Evolutionary conservation across 78 protist genomes (phyloP), one percentile per base, ranked within the genome.

Genomic region (Dictyostelium intermedium): DNA sequence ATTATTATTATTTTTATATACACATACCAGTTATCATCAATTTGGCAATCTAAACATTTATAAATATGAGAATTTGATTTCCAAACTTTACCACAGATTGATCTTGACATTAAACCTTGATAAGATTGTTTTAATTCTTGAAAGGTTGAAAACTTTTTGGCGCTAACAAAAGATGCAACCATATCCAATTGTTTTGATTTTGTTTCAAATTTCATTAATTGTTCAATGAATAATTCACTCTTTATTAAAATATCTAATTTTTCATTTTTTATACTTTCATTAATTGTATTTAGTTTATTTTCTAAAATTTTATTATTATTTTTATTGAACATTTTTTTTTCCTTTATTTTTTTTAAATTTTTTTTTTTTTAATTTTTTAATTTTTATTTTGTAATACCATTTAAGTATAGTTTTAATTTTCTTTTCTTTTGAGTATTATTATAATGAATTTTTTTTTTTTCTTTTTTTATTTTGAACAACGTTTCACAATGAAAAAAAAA

Each of bases 21-120:
- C 39, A 76, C 50, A n/a, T 41, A 77, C 82, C 82, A 86, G 25
- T 77, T 77, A 11, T 86, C 92, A 18, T 86, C 92, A 1, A 76
- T 34, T 76, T 86, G 92, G 60, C 92, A 86, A 14, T 86, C 92
- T 35, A 43, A 25, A 41, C 92, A 86, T 50, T 86, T 86, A 37
- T 86, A 86, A 20, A 86, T 76, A 34, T 47, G 78, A 14, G 76
- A 27, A 60, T 86, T 43, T 0, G 60, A n/a, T 7, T 84, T 84
- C 92, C 92, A 86, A 39, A 86, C 92, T 34, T 47, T 86, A 47
- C 72, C 81, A 25, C 92, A 86, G 0, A 43, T 43, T 7, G 82
- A 77, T 41, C 60, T 77, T n/a, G 60, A 41, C 6, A 41, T 11
- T 77, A 9, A 20, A 43, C 41, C 82, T 23, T n/a, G 30, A 34